A percentile compares a stretch with the other conserved stretches of the same genome.
phyloP scores from a whole-genome alignment of 1,284 basidiomycete genomes.

The Melampsora abietis-canadensis region DNA sequence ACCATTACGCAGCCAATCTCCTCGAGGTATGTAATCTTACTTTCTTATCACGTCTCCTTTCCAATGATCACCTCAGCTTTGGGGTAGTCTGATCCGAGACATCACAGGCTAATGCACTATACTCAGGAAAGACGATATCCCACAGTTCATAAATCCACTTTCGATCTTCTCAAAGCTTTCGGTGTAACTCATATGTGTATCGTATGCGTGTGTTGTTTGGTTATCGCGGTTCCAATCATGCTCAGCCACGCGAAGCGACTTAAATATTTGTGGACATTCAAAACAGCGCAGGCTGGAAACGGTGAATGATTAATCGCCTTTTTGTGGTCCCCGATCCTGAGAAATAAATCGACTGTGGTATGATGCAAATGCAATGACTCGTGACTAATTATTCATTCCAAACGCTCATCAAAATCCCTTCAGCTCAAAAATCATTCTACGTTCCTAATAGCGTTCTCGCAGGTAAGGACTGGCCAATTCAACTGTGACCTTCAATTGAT shows the following conservation, averaged over 20 bases:
- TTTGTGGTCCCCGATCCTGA: too few relatives aligned
- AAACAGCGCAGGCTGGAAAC: not conserved
- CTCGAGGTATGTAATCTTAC: too few relatives aligned
- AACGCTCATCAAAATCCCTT: not conserved
- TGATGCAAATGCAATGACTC: too few relatives aligned
- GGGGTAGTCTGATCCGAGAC: too few relatives aligned
- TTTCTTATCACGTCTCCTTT: too few relatives aligned
- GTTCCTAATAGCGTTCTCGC: not conserved
- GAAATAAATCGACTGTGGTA: too few relatives aligned
- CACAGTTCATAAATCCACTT: not conserved
- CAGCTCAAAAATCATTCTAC: not conserved
- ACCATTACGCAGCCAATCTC: too few relatives aligned
- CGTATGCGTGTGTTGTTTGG: not conserved
- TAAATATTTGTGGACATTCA: not conserved
- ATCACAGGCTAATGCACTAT: not conserved
- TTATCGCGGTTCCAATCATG: not conserved
- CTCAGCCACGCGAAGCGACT: not conserved
- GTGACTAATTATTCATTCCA: not conserved
- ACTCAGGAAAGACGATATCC: constrained; percentile 2
- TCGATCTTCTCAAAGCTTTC: not conserved
- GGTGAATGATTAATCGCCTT: not conserved
- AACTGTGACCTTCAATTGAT: too few relatives aligned
- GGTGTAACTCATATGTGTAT: not conserved
- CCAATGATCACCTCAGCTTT: too few relatives aligned
- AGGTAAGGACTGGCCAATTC: not conserved